Base-by-base conservation (phyloP, 1,284 basidiomycete species). In the Irpex rosettiformis region DNA sequence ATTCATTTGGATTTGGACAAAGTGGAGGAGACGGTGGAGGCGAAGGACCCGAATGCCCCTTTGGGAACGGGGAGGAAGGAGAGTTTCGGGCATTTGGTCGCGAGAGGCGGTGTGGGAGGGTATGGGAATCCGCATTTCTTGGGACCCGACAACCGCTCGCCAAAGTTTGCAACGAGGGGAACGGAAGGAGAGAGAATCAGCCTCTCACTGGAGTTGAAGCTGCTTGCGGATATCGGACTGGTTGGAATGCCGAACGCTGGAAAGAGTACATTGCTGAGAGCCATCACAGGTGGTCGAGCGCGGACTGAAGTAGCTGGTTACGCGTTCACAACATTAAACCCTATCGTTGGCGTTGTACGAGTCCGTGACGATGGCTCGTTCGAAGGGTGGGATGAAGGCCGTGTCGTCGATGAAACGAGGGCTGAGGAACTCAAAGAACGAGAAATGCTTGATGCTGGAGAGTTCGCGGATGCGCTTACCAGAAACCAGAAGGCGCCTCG, bases 191-290 rank as follows among this genome's bases (percentile, higher is more conserved):
- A 96, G 64, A 83, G 86, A 6, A 75, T 96, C 61, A 90, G 90
- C 1, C 81, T 99, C 22, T 83, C 86, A 40, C 80, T 99, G n/a
- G 96, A 98, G 72, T 88, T 99, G 65, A 98, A 99, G 72, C 82
- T 96, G 4, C 80, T 96, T 1, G 94, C 96, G 0, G 96, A 99
- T 71, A 83, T 99, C 22, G 97, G 95, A 0, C 77, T 99, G 10
- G 96, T 99, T 3, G 97, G 96, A 0, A 86, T 98, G 73, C 97
- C 97, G 1, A 99, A 99, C 67, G 94, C 93, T 0, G 89, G 91
- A 27, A 92, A 93, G 74, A 91, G 89, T 69, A 99, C 96, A 0
- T 77, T 99, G 18, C 78, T 99, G 3, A 88, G 93, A 11, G 93
- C 94, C 0, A 76, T 99, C 18, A 98, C 95, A 0, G 93, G 91